A percentile compares a stretch with the other conserved stretches of the same genome.
Conservation (phyloP, 495 filamentous ascomycete genomes). For the Chaetomidium leptoderma region DNA sequence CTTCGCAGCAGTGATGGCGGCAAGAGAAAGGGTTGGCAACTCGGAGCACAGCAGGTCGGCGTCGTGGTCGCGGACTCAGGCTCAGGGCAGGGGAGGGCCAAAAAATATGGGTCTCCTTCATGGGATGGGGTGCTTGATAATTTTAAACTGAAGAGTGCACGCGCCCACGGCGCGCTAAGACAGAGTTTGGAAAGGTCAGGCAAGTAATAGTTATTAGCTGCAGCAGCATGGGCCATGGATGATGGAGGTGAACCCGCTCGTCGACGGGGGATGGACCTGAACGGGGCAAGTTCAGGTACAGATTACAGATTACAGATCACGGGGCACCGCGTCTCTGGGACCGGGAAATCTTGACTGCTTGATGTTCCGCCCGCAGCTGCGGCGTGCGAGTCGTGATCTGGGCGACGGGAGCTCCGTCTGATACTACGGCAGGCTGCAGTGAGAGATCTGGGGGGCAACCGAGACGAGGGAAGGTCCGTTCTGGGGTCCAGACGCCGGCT, state of each 20-base stretch:
- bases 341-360: slow-evolving; percentile 3
- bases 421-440: not conserved
- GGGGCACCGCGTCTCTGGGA: not conserved
- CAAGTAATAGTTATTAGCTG: too few relatives aligned
- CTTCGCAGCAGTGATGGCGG: not conserved
- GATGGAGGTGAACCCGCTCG: not conserved
- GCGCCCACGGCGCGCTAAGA: slow-evolving; percentile 6
- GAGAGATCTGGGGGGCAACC: slow-evolving; percentile 3
- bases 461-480: not conserved
- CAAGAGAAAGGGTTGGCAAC: not conserved
- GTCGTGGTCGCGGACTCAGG: not conserved
- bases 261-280: too few relatives aligned
- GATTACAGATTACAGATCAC: too few relatives aligned
- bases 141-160: slow-evolving; percentile 6
- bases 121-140: not conserved
- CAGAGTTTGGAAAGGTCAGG: slow-evolving; percentile 4
- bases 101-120: not conserved
- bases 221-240: too few relatives aligned
- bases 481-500: slow-evolving; percentile 2
- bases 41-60: not conserved
- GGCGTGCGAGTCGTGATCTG: slow-evolving; percentile 13
- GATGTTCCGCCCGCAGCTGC: slow-evolving; percentile 1
- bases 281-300: too few relatives aligned
- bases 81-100: not conserved
- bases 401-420: slow-evolving; percentile 4